phyloP scores from a whole-genome alignment of 805 yeast species.

The Candida railenensis region DNA sequence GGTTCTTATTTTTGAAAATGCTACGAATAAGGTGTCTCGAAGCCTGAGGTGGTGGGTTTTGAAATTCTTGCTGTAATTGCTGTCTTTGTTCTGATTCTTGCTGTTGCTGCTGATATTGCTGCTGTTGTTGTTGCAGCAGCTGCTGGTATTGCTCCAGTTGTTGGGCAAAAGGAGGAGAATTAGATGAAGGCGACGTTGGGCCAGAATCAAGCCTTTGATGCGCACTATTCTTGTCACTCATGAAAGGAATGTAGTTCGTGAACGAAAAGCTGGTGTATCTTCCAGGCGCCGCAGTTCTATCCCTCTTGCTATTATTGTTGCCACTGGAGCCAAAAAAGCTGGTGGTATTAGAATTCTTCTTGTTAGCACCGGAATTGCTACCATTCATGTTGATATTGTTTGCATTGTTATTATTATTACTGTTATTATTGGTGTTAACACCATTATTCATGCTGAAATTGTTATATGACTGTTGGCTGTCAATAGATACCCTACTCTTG shows the following conservation, averaged over 20 bases:
- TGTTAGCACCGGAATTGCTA: background rate
- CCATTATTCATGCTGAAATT: conserved; percentile 9
- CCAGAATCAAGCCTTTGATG: conserved; percentile 16
- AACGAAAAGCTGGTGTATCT: conserved; percentile 33
- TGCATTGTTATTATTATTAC: no score
- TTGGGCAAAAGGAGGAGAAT: conserved; percentile 2
- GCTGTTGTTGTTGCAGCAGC: background rate
- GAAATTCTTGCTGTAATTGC: conserved; percentile 2
- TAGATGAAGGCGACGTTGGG: conserved; percentile 16
- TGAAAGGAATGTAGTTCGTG: conserved; percentile 41
- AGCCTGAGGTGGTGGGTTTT: background rate
- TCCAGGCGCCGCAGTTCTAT: conserved; percentile 10
- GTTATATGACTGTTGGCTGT: conserved; percentile 18
- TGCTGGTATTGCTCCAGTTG: conserved; percentile 7
- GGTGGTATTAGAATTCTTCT: background rate
- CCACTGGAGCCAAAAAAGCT: background rate
- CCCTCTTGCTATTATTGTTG: background rate
- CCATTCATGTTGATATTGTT: conserved; percentile 12
- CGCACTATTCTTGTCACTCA: conserved; percentile 26
- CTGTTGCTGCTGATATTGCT: conserved; percentile 1
- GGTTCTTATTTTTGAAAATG: conserved; percentile 13
- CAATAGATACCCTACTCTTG: conserved; percentile 28
- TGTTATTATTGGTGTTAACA: conserved; percentile 11
- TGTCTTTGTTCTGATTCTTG: conserved; percentile 3
- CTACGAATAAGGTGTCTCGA: conserved; percentile 11